Percentiles rank a stretch among this genome's conserved stretches.
These are phyloP conservation scores for Tagetes patula DNA, from an alignment of 129 eudicot genomes.

Conservation along the genomic window DNA sequence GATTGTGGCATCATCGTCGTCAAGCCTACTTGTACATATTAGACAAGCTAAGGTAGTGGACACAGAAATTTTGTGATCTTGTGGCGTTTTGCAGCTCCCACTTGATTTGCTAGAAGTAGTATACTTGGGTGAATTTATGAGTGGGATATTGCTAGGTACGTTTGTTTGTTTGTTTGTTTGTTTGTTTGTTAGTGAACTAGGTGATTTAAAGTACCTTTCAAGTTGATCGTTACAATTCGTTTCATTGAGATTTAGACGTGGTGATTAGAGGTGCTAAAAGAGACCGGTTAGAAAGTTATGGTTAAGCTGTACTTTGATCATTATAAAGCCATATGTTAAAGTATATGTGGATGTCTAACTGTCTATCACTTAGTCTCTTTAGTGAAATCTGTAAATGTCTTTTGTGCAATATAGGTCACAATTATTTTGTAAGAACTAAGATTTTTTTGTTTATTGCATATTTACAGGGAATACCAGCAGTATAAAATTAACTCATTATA, in stretches of 20 bases:
- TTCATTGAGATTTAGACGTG: neutral
- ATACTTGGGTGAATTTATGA: neutral
- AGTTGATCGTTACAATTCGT: neutral
- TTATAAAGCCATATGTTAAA: neutral
- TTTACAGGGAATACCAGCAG: neutral
- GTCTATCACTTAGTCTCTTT: neutral
- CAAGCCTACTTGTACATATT: neutral
- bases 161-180: no score
- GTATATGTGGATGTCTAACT: neutral
- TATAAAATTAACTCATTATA: neutral
- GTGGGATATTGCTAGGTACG: no score
- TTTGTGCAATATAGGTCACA: neutral
- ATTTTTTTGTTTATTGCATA: conserved; percentile 13
- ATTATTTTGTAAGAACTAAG: neutral
- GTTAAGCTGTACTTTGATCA: neutral
- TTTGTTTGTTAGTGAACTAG: no score
- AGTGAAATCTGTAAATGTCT: neutral
- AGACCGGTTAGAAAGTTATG: neutral
- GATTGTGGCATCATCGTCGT: conserved; percentile 5
- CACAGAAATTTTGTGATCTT: neutral
- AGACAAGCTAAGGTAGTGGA: conserved; percentile 9
- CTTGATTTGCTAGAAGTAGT: neutral
- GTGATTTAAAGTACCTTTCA: neutral
- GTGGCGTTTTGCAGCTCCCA: neutral
- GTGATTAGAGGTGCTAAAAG: neutral